Evolutionary conservation across 768 basidiomycete species (phyloP).

Genomic region (Rhizopogon vesiculosus): DNA sequence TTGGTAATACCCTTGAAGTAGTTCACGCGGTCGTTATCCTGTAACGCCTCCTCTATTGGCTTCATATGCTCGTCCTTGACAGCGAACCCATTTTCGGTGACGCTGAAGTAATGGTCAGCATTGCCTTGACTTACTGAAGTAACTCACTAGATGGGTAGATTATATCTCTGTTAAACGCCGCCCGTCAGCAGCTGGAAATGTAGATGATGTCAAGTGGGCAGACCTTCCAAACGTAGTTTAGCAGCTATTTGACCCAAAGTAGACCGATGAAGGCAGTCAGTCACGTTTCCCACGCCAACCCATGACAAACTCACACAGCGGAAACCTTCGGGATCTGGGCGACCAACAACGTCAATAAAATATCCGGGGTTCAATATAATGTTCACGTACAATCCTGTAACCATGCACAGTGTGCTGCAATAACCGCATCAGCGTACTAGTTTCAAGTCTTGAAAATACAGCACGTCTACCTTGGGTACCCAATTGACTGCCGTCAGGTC

Average conservation of each 20-base stretch:
- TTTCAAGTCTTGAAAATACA: not conserved
- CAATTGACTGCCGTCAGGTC: slow-evolving; percentile 59
- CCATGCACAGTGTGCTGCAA: slow-evolving; percentile 57
- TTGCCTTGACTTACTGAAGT: no score
- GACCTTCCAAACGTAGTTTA: slow-evolving; percentile 71
- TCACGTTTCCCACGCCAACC: not conserved
- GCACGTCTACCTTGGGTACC: slow-evolving; percentile 49
- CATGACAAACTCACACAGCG: slow-evolving; percentile 38
- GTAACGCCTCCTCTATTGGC: slow-evolving; percentile 47
- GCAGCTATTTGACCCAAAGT: slow-evolving; percentile 30
- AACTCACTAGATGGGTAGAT: slow-evolving; percentile 50
- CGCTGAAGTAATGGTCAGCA: slow-evolving; percentile 28
- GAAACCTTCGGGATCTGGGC: slow-evolving; percentile 61
- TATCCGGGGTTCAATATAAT: not conserved
- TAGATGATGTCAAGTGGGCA: not conserved
- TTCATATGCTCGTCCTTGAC: slow-evolving; percentile 58
- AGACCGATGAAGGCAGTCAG: not conserved
- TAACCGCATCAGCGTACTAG: not conserved
- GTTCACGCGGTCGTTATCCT: slow-evolving; percentile 59
- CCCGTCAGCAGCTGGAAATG: slow-evolving; percentile 1
- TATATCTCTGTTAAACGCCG: slow-evolving; percentile 31
- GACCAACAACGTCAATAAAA: not conserved
- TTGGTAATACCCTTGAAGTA: slow-evolving; percentile 60
- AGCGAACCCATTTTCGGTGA: slow-evolving; percentile 74
- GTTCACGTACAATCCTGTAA: slow-evolving; percentile 53